A percentile compares a stretch with the other conserved stretches of the same genome.
Conservation (phyloP, 129 eudicot species). For the Glebionis coronaria region DNA sequence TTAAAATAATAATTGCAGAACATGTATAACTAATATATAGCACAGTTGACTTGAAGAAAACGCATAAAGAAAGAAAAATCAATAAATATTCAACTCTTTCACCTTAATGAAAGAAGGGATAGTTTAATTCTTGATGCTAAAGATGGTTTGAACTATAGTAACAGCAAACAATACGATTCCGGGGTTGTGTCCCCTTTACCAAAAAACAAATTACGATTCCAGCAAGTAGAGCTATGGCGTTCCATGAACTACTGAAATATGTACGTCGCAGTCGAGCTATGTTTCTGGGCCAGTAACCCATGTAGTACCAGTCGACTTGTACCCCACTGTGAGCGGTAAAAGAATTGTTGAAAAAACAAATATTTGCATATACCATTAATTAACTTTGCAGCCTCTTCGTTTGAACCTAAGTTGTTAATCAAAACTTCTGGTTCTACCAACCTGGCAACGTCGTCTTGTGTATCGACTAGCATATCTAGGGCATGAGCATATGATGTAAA, state of each 20-base stretch:
- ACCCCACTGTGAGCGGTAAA: neutral
- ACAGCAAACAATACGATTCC: neutral
- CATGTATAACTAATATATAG: too few relatives aligned
- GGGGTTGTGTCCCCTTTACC: too few relatives aligned
- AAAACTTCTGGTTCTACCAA: neutral
- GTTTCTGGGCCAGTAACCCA: slow-evolving; percentile 4
- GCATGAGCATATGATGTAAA: neutral
- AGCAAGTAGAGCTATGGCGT: neutral
- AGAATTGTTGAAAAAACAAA: accelerated
- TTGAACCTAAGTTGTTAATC: neutral
- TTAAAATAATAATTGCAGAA: too few relatives aligned
- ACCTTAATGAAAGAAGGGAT: too few relatives aligned
- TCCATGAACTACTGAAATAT: slow-evolving; percentile 18
- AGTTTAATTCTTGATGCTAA: too few relatives aligned
- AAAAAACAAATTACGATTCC: too few relatives aligned
- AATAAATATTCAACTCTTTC: too few relatives aligned
- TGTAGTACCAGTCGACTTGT: neutral
- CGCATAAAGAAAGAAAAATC: too few relatives aligned
- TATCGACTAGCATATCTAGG: neutral
- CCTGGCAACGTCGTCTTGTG: neutral
- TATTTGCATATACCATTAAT: neutral
- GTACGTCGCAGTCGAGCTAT: neutral
- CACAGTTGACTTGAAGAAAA: too few relatives aligned
- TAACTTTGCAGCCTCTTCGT: neutral
- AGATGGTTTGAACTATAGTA: neutral